A percentile compares a stretch with the other conserved stretches of the same genome.
These are phyloP conservation scores for Podila verticillata DNA, from an alignment of 192 early-diverging fungal genomes.

Conservation along the genomic window DNA sequence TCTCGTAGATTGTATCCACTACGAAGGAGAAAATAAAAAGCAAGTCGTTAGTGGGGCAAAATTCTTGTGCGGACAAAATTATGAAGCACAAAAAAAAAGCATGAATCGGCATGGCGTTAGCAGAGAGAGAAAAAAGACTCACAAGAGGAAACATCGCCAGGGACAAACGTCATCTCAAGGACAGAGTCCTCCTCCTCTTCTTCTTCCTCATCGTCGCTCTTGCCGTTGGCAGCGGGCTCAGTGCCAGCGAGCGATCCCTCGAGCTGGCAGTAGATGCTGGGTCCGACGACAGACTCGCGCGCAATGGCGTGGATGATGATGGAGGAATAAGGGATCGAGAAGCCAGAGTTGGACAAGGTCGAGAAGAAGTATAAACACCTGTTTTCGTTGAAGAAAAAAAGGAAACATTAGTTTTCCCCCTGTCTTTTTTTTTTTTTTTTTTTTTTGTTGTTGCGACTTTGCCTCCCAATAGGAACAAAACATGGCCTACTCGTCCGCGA, in stretches of 20 bases:
- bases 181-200: conserved; percentile 58
- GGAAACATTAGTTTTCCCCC: neutral
- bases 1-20: conserved; percentile 77
- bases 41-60: neutral
- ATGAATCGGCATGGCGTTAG: neutral
- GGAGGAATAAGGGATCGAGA: conserved; percentile 69
- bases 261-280: conserved; percentile 75
- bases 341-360: conserved; percentile 48
- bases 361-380: conserved; percentile 68
- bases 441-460: neutral
- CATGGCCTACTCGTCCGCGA: conserved; percentile 39
- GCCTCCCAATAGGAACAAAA: neutral
- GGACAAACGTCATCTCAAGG: conserved; percentile 68
- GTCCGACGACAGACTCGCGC: conserved; percentile 55
- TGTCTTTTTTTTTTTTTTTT: neutral
- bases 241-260: conserved; percentile 48
- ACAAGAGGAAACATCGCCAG: conserved; percentile 65
- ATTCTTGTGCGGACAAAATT: neutral
- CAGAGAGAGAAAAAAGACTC: conserved; percentile 16
- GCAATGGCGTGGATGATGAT: conserved; percentile 79
- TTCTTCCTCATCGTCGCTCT: conserved; percentile 48
- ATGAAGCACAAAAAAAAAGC: neutral
- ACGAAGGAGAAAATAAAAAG: neutral
- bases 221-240: conserved; percentile 28
- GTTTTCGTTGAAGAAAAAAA: neutral